Conservation (phyloP, 768 basidiomycete genomes). For the Psilocybe subaeruginosa region DNA sequence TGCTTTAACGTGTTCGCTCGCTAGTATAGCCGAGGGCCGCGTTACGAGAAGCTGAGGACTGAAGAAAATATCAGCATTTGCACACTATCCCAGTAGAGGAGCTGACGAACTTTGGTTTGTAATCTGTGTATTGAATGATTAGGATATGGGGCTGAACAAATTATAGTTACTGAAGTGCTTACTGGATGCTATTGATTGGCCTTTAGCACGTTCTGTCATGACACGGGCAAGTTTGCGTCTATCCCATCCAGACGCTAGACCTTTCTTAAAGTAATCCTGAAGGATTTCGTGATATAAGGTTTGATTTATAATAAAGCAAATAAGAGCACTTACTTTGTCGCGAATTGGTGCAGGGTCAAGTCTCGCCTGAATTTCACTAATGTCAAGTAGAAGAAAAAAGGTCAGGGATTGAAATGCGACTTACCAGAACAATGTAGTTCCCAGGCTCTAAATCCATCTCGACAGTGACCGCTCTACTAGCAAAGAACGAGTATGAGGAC, state of each 20-base stretch:
- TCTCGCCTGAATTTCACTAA: slow-evolving; percentile 16
- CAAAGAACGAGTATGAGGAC: slow-evolving; percentile 34
- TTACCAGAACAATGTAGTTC: slow-evolving; percentile 44
- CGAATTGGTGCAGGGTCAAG: slow-evolving; percentile 22
- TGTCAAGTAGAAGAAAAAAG: neutral
- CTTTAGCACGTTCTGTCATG: slow-evolving; percentile 30
- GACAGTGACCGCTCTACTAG: slow-evolving; percentile 38
- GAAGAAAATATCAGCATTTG: neutral
- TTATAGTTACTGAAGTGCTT: slow-evolving; percentile 3
- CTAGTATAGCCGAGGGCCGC: slow-evolving; percentile 15
- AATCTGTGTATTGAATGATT: slow-evolving; percentile 19
- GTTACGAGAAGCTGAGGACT: slow-evolving; percentile 21
- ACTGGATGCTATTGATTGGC: slow-evolving; percentile 35
- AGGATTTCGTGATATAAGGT: neutral
- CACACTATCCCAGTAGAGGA: neutral
- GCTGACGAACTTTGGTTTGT: slow-evolving; percentile 22
- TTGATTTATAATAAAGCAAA: neutral
- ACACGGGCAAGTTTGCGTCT: slow-evolving; percentile 30
- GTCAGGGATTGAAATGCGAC: neutral
- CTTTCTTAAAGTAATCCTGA: slow-evolving; percentile 32
- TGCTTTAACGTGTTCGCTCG: slow-evolving; percentile 16
- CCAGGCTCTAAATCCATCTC: slow-evolving; percentile 43
- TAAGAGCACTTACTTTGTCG: slow-evolving; percentile 14
- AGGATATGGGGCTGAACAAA: neutral
- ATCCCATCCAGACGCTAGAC: slow-evolving; percentile 28